These are phyloP conservation scores for Paraconiothyrium sp. DNA, from an alignment of 2,329 filamentous ascomycete genomes.

Conservation along the genomic window DNA sequence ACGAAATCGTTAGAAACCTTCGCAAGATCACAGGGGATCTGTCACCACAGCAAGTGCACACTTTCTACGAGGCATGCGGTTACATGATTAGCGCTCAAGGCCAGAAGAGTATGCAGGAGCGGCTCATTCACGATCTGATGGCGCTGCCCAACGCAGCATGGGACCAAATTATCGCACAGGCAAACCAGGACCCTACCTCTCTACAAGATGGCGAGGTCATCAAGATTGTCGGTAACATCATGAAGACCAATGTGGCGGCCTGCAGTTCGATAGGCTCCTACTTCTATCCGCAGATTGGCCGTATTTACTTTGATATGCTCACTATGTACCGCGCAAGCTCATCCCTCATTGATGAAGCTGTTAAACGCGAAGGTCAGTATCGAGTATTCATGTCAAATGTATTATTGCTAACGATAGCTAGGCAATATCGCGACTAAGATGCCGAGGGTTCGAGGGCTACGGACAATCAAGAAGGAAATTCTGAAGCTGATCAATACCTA, in stretches of 20 bases:
- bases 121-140: slow-evolving; percentile 92
- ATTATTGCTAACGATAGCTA: slow-evolving; percentile 54
- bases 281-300: slow-evolving; percentile 97
- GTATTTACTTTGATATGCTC: slow-evolving; percentile 98
- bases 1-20: slow-evolving; percentile 96
- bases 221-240: slow-evolving; percentile 99
- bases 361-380: slow-evolving; percentile 78
- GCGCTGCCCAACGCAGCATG: slow-evolving; percentile 86
- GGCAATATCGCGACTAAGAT: slow-evolving; percentile 95
- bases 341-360: slow-evolving; percentile 91
- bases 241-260: slow-evolving; percentile 99
- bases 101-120: slow-evolving; percentile 92
- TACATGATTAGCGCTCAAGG: slow-evolving; percentile 99
- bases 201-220: slow-evolving; percentile 94
- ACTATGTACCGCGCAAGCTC: slow-evolving; percentile 99
- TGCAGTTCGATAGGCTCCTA: slow-evolving; percentile 96
- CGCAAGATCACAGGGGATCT: slow-evolving; percentile 95
- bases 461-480: slow-evolving; percentile 99
- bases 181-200: slow-evolving; percentile 83
- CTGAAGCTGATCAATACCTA: slow-evolving; percentile 98
- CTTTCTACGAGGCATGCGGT: slow-evolving; percentile 97
- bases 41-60: slow-evolving; percentile 96
- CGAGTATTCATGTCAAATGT: background rate
- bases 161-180: slow-evolving; percentile 92
- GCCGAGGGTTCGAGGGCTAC: slow-evolving; percentile 91